Evolutionary conservation across 306 rosid species (phyloP), one percentile per base, ranked within the genome.

Genomic region (Cercis canadensis): DNA sequence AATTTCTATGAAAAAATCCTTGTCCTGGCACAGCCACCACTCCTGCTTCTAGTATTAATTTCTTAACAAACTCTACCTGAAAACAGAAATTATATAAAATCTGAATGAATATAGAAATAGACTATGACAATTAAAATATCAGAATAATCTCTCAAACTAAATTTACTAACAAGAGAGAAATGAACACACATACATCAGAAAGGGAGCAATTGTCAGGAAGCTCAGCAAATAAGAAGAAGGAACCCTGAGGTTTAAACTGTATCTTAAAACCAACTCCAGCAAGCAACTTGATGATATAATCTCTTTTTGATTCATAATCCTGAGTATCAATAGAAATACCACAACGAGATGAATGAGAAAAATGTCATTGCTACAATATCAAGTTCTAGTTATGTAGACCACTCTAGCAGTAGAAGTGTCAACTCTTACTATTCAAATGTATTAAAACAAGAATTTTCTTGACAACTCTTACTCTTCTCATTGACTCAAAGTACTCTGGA

Each of bases 11-110:
- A 31, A 92, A 89, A 75, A 92, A 89, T 56, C 92, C 89, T 61
- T 86, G 79, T 37, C 96, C 93, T 61, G 96, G 97, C 73, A 92
- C 97, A 15, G 96, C 97, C 85, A 90, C 98, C 73, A 92, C 88
- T 31, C 91, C 96, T 0, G 89, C 93, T 76, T 79, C 74, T 69
- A 87, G 64, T 81, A 93, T 87, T 62, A 93, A 40, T 65, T 79
- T 81, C 80, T 80, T 82, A 6, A 93, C 92, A 85, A 67, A 93
- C 66, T 90, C 92, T 37, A 84, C 88, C 97, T 93, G 87, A 29
- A 54, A 81, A 57, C 6, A 43, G 2, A n/a, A 21, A 49, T 11
- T 58, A 37, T 10, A 37, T 17, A 43, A 39, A 65, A 65, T 11
- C 32, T 31, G 11, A 8, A 43, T 51, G 46, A 34, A 34, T 34